phyloP scores from a whole-genome alignment of 768 basidiomycete genomes.

The Clitopilus hobsonii region DNA sequence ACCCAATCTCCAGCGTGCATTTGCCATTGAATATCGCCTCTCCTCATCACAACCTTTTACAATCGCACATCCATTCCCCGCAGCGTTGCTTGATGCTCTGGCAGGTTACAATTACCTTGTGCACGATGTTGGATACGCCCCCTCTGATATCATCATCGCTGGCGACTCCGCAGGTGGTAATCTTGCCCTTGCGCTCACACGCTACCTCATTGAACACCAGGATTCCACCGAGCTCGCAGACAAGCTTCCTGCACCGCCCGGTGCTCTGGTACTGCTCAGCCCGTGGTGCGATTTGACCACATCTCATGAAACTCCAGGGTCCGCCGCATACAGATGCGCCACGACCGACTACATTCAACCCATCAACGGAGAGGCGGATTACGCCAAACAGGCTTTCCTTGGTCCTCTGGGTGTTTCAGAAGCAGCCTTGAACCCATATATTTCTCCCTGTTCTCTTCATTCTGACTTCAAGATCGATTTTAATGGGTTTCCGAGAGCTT shows the following conservation, averaged over 20 bases:
- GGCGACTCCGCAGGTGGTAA: constrained; percentile 79
- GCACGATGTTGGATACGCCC: constrained; percentile 43
- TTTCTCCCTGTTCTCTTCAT: constrained; percentile 53
- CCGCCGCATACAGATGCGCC: constrained; percentile 26
- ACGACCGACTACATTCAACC: constrained; percentile 28
- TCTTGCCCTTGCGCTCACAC: constrained; percentile 54
- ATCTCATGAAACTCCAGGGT: constrained; percentile 29
- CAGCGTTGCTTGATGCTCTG: constrained; percentile 65
- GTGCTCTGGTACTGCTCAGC: constrained; percentile 43
- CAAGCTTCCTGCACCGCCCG: constrained; percentile 36
- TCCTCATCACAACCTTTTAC: constrained; percentile 35
- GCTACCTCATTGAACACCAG: constrained; percentile 50
- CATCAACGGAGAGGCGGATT: constrained; percentile 8
- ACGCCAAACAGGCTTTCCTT: constrained; percentile 36
- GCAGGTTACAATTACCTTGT: constrained; percentile 69
- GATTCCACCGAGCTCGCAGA: constrained; percentile 15
- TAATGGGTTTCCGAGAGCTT: constrained; percentile 55
- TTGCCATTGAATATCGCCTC: constrained; percentile 68
- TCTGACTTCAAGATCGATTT: constrained; percentile 35
- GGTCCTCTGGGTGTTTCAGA: constrained; percentile 43
- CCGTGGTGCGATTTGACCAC: constrained; percentile 46
- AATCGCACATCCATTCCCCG: constrained; percentile 56
- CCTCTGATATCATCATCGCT: constrained; percentile 55
- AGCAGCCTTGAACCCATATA: constrained; percentile 44
- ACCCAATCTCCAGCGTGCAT: constrained; percentile 34